Base-by-base conservation (phyloP, 768 basidiomycete genomes). In the Phylloporus arenicola region DNA sequence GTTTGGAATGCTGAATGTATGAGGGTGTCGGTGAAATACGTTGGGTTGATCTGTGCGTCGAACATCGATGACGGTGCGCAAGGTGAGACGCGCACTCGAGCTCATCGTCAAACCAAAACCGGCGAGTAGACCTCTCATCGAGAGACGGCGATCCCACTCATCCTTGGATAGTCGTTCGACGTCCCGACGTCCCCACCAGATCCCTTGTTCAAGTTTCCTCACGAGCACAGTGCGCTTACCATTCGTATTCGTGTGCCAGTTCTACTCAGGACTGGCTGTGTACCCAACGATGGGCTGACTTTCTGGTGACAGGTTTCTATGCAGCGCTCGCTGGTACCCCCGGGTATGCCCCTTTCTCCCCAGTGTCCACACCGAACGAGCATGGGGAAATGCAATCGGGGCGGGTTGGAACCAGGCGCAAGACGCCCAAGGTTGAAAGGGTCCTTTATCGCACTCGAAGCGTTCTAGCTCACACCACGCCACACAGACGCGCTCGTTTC, bases 21-120 rank as follows among this genome's bases (percentile, higher is more conserved):
- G 45, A 3, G 14, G 30, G 6, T 43, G 19, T 20, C 7, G 7
- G 9, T 17, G 42, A 43, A n/a, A 8, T 2, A 6, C 4, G 17
- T n/a, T n/a, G 16, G 3, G 17, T 31, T 31, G 19, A 44, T n/a
- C 16, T 6, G n/a, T 20, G 11, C 37, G 10, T 37, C 6, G 25
- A 43, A 9, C 30, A 20, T 14, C 19, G 24, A 45, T 54, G 59
- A 52, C 52, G 25, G 16, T 59, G 41, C 47, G 43, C 39, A 52
- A 57, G 35, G 53, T 56, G 8, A 47, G 53, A 14, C 54, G 60
- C 10, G 37, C 52, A 0, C n/a, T 65, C 30, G 38, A 34, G 57
- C 57, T 68, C 29, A 57, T 67, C 41, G 52, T 68, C 45, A 58
- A 63, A 39, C 65, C 64, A 22, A 65, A 65, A 43, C 64, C 64